Base-by-base conservation (phyloP, 2,329 filamentous ascomycete genomes). In the Chalaropsis thielavioides region DNA sequence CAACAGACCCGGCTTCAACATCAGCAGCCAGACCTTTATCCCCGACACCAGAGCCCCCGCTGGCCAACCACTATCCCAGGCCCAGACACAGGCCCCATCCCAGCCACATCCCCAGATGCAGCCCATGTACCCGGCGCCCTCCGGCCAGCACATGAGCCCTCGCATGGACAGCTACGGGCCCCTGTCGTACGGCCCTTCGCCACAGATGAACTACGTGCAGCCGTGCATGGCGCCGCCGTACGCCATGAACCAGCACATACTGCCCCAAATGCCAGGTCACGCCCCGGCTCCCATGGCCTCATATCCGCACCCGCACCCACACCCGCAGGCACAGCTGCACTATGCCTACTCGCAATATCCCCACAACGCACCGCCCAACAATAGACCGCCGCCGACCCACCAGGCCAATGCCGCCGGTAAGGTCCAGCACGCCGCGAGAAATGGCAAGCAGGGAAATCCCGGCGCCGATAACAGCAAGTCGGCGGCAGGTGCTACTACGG, bases 21-120 rank as follows among this genome's bases (percentile, higher is more conserved):
- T 92, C 0, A 92, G 95, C 76, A 96, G 89, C 17, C 89, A 95
- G 72, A 89, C 92, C 0, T 96, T 97, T 74, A 83, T 96, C 27
- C 92, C 92, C 1, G n/a, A 31, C 38, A 31, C 49, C 38, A 56
- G 83, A 67, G 76, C 78, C 31, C 78, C 81, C 5, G 40, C 22
- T 13, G 38, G 40, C 11, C 43, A 62, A 11, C 22, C 51, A 31
- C 22, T 56, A 8, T 10, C 24, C 31, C 51, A 27, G 13, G 8
- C 51, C 7, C 51, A 27, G 17, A 11, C 24, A 7, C 40, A 49
- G 51, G 41, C 4, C 41, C 41, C 11, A 2, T 3, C 41, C 11
- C 41, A 13, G 17, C 41, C 17, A 3, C 27, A 40, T 8, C 24
- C 60, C 10, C 60, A 24, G 17, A 35, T 46, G 24, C 60, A 62